Conservation (phyloP, 2,329 filamentous ascomycete species). For the Pseudogymnoascus destructans region DNA sequence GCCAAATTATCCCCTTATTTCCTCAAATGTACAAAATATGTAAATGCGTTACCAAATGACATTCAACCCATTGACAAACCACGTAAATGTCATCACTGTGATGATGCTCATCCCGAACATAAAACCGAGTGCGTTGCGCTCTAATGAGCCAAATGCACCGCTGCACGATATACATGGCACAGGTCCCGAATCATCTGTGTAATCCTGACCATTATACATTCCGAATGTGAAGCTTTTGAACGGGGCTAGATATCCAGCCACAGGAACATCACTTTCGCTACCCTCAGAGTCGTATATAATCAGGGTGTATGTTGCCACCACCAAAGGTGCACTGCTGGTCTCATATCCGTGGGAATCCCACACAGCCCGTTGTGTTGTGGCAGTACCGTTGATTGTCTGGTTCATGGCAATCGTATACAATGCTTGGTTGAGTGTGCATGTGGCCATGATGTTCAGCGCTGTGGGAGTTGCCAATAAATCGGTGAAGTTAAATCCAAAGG, state of each 20-base stretch:
- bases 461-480: conserved; percentile 43
- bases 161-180: conserved; percentile 24
- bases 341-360: conserved; percentile 16
- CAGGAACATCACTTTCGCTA: conserved; percentile 35
- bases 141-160: conserved; percentile 34
- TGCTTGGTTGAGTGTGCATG: conserved; percentile 37
- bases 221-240: conserved; percentile 41
- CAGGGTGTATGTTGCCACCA: conserved; percentile 45
- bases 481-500: conserved; percentile 55
- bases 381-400: conserved; percentile 42
- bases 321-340: conserved; percentile 30
- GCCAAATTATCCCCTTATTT: background rate
- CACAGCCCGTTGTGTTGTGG: conserved; percentile 31
- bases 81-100: conserved; percentile 48
- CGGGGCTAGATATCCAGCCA: conserved; percentile 42
- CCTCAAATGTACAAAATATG: background rate
- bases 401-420: conserved; percentile 51
- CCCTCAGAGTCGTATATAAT: conserved; percentile 47
- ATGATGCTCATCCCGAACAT: conserved; percentile 41
- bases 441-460: conserved; percentile 46
- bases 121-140: conserved; percentile 36
- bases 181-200: conserved; percentile 31
- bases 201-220: conserved; percentile 40
- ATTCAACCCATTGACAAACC: conserved; percentile 42
- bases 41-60: conserved; percentile 23